A percentile compares a stretch with the other conserved stretches of the same genome.
These are phyloP conservation scores for Thraustochytrium striatum DNA, from an alignment of 352 stramenopile genomes.

Conservation along the genomic window DNA sequence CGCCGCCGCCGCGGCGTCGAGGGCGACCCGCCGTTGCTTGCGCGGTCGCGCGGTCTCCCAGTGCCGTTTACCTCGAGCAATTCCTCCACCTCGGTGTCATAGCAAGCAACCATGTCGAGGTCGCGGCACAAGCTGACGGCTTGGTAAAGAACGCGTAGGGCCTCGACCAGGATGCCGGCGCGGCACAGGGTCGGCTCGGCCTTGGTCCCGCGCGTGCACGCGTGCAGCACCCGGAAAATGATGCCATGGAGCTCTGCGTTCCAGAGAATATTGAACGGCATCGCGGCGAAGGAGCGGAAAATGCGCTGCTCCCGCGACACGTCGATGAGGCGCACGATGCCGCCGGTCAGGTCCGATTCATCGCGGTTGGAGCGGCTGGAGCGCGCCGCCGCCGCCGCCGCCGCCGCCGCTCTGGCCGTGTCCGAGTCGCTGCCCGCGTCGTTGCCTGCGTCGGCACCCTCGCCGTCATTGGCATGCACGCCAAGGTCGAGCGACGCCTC, in stretches of 20 bases:
- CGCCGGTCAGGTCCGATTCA: background rate
- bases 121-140: background rate
- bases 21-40: background rate
- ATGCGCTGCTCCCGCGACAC: background rate
- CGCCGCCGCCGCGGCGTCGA: background rate
- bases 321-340: background rate
- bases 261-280: constrained; percentile 27
- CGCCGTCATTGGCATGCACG: background rate
- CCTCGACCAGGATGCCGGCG: constrained; percentile 3
- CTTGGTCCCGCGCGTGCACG: background rate
- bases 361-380: background rate
- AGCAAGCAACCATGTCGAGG: background rate
- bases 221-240: constrained; percentile 33
- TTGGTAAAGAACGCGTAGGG: constrained; percentile 21
- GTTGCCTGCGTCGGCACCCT: too few species aligned
- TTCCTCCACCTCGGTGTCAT: constrained; percentile 6
- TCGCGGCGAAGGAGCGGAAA: background rate
- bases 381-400: too few species aligned
- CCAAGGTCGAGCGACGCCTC: background rate
- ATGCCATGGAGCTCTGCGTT: constrained; percentile 30
- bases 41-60: too few species aligned
- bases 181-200: background rate
- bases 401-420: too few species aligned
- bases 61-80: too few species aligned
- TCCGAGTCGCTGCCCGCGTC: too few species aligned